Base-by-base conservation (phyloP, 192 early-diverging fungal genomes). In the Linnemannia elongata region DNA sequence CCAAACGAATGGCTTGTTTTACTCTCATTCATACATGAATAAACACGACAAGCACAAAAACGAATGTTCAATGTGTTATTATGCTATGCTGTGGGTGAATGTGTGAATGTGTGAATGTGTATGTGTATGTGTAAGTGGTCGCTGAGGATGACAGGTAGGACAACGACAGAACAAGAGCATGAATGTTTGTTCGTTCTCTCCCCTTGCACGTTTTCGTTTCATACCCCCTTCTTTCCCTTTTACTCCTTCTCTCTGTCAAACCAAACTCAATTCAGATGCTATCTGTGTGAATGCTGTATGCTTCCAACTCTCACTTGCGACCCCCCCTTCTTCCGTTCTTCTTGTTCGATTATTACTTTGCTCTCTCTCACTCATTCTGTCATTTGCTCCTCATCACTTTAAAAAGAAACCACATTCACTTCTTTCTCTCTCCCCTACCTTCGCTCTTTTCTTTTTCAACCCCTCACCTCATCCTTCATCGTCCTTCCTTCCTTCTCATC, bases 401-500 rank as follows among this genome's bases (percentile, higher is more conserved):
- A 38, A 38, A 17, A 73, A 42, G 45, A 49, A 73, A 73, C 41
- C 15, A 41, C 42, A 45, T 45, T 17, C 22, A 52, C n/a, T 10
- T 13, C 60, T 15, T 13, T 66, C 30, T 33, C 27, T 30, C 60
- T 13, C 27, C 20, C 60, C 24, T 30, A 20, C 60, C 15, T 60
- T 66, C 60, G 10, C 30, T 66, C 30, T 27, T 12, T 27, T 12
- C 55, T 27, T 9, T n/a, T 5, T 15, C 33, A 2, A 66, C 27
- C 12, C 12, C 60, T 33, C 60, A 66, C 17, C 30, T 33, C 60
- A 66, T 2, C 27, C 60, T 30, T 66, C 60, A 66, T 57, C 52
- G 38, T 33, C 74, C 55, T 38, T 52, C 30, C 17, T 5, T 57
- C 38, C 15, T 57, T 79, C 78, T 39, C 69, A 73, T 70, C 41